Evolutionary conservation across 768 basidiomycete genomes (phyloP).

Genomic region (Lactarius hatsudake): DNA sequence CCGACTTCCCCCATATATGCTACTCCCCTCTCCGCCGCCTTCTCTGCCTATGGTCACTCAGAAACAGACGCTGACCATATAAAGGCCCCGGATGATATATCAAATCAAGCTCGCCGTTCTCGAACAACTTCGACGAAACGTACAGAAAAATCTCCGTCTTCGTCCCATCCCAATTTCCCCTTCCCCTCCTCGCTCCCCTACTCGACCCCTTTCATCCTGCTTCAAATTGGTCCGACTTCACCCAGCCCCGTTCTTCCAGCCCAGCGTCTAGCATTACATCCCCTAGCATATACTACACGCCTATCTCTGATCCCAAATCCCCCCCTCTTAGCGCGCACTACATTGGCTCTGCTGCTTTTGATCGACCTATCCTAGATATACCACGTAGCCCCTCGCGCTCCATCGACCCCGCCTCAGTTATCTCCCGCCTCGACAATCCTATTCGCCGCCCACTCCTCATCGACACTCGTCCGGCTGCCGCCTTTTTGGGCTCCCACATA

Average conservation of each 20-base stretch:
- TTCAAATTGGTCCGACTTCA: conserved; percentile 33
- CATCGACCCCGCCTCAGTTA: conserved; percentile 47
- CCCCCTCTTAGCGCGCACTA: conserved; percentile 36
- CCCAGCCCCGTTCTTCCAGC: conserved; percentile 40
- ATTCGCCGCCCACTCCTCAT: conserved; percentile 66
- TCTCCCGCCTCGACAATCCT: conserved; percentile 43
- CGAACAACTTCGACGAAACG: conserved; percentile 64
- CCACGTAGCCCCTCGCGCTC: conserved; percentile 36
- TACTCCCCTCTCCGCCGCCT: conserved; percentile 31
- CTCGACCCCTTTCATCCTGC: conserved; percentile 31
- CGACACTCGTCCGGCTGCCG: conserved; percentile 73
- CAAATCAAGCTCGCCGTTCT: conserved; percentile 67
- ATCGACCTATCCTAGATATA: conserved; percentile 23
- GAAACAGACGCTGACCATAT: conserved; percentile 30
- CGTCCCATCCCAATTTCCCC: conserved; percentile 63
- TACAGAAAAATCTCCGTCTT: conserved; percentile 73
- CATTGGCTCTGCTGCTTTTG: conserved; percentile 30
- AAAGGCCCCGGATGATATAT: conserved; percentile 51
- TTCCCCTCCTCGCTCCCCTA: conserved; percentile 29
- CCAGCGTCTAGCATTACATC: conserved; percentile 44
- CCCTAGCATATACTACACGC: conserved; percentile 50
- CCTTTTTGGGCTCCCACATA: conserved; percentile 65
- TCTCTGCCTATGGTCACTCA: conserved; percentile 29
- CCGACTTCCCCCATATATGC: conserved; percentile 31
- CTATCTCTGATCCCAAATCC: conserved; percentile 39